Percentiles rank a stretch among this genome's conserved stretches.
These are phyloP conservation scores for Microbotryum silenes-acaulis DNA, from an alignment of 1,284 basidiomycete genomes.

Conservation along the genomic window DNA sequence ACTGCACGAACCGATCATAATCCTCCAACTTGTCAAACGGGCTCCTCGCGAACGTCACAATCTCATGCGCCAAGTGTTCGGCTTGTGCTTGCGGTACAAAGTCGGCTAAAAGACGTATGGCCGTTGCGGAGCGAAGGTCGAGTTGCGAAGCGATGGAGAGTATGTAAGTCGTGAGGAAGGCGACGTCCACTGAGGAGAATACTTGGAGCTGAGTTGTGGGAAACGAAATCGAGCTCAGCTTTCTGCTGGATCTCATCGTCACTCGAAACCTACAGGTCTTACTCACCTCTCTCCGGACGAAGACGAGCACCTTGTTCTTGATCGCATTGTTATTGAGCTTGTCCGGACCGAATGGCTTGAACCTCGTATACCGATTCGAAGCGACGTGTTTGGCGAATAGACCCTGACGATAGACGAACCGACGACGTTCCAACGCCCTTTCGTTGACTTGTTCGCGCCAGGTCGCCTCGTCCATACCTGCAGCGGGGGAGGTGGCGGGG, in stretches of 20 bases:
- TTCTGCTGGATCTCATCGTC: no score
- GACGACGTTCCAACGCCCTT: constrained; percentile 33
- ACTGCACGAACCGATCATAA: constrained; percentile 30
- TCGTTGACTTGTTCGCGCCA: constrained; percentile 27
- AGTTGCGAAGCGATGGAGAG: constrained; percentile 35
- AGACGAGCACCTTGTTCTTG: constrained; percentile 33
- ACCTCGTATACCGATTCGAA: constrained; percentile 36
- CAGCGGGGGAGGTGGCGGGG: constrained; percentile 1
- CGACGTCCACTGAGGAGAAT: constrained; percentile 36
- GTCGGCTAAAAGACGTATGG: constrained; percentile 36
- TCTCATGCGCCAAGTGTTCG: constrained; percentile 36
- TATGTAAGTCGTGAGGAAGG: constrained; percentile 38
- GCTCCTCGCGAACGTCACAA: constrained; percentile 33
- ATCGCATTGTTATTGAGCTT: constrained; percentile 18
- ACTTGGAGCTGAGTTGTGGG: constrained; percentile 25
- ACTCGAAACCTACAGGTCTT: not conserved
- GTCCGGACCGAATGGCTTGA: constrained; percentile 31
- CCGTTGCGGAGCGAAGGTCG: constrained; percentile 32
- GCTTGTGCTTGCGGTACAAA: constrained; percentile 33
- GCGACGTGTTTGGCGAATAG: constrained; percentile 38
- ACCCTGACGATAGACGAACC: constrained; percentile 33
- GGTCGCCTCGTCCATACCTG: constrained; percentile 10
- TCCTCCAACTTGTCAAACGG: constrained; percentile 26
- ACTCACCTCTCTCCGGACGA: constrained; percentile 36
- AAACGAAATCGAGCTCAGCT: no score